These are phyloP conservation scores for Exophiala lecanii-corni DNA, from an alignment of 2,329 filamentous ascomycete species.

Conservation along the genomic window DNA sequence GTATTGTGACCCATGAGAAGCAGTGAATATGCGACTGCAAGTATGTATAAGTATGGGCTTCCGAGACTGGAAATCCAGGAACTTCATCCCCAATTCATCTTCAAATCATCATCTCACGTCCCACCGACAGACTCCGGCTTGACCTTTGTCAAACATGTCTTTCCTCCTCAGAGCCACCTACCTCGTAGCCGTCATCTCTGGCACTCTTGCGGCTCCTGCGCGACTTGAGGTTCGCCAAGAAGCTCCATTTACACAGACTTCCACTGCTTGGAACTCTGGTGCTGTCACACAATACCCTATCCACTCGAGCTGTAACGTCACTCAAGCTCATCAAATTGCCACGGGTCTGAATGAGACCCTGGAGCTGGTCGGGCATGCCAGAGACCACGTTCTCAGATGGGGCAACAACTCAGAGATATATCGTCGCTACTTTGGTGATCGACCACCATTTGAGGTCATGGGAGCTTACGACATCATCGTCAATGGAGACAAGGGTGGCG, in stretches of 20 bases:
- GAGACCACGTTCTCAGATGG: conserved; percentile 49
- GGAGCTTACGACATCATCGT: conserved; percentile 61
- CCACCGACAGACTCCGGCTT: not conserved
- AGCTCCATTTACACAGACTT: not conserved
- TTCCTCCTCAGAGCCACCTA: conserved; percentile 5
- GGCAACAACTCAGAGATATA: conserved; percentile 57
- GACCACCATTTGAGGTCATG: conserved; percentile 53
- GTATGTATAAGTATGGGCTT: too few relatives aligned
- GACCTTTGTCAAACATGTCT: not conserved
- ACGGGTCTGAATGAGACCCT: conserved; percentile 56
- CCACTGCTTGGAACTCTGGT: conserved; percentile 31
- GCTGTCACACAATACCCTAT: conserved; percentile 46
- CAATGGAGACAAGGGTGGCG: conserved; percentile 51
- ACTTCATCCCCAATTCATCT: too few relatives aligned
- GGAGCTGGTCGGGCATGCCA: conserved; percentile 55
- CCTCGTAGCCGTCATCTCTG: conserved; percentile 6
- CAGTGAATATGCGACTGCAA: too few relatives aligned
- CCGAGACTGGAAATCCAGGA: too few relatives aligned
- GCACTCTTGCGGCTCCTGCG: conserved; percentile 2
- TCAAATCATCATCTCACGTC: not conserved
- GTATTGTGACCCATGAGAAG: too few relatives aligned
- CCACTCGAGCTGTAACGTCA: conserved; percentile 63
- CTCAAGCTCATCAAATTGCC: conserved; percentile 53
- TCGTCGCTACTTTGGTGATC: conserved; percentile 62
- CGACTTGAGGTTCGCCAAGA: conserved; percentile 6